Evolutionary conservation across 225 moss, liverwort and hornwort genomes (phyloP).

Genomic region (Pseudoscleropodium purum): DNA sequence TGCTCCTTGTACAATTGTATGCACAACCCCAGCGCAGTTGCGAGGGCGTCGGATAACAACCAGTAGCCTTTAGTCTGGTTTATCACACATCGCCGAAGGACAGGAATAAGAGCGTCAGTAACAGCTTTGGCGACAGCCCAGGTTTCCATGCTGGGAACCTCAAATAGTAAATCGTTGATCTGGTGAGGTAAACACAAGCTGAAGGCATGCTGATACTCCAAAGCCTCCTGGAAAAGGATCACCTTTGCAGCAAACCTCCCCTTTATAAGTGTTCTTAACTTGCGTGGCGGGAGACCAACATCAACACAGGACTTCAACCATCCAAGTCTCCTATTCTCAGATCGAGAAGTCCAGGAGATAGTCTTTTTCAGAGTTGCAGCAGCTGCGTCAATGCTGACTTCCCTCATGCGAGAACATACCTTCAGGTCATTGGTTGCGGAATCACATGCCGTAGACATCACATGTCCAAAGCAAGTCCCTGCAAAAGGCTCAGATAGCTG

Average conservation of each 20-base stretch:
- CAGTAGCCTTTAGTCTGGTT: slow-evolving; percentile 29
- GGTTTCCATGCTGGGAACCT: slow-evolving; percentile 15
- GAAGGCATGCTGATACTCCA: slow-evolving; percentile 28
- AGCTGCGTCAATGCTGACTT: slow-evolving; percentile 15
- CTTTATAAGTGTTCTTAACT: slow-evolving; percentile 15
- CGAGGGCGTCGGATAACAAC: slow-evolving; percentile 40
- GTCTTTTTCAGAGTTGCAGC: slow-evolving; percentile 7
- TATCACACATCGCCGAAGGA: slow-evolving; percentile 17
- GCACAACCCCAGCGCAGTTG: slow-evolving; percentile 31
- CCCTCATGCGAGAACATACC: slow-evolving; percentile 20
- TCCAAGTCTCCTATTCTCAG: slow-evolving; percentile 8
- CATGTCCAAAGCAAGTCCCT: slow-evolving; percentile 38
- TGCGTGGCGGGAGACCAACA: slow-evolving; percentile 32
- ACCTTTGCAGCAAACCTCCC: slow-evolving; percentile 31
- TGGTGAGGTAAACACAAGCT: slow-evolving; percentile 7
- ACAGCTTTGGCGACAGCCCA: slow-evolving; percentile 34
- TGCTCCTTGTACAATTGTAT: slow-evolving; percentile 32
- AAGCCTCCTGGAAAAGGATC: slow-evolving; percentile 26
- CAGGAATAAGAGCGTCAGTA: slow-evolving; percentile 15
- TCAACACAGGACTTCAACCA: slow-evolving; percentile 40
- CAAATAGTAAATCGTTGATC: slow-evolving; percentile 1
- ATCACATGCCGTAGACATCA: slow-evolving; percentile 21
- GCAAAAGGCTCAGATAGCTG: slow-evolving; percentile 30
- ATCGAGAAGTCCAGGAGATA: slow-evolving; percentile 21
- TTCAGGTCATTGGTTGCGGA: slow-evolving; percentile 25